These are phyloP conservation scores for Hamigera avellanea DNA, from an alignment of 495 filamentous ascomycete genomes.

Conservation along the genomic window DNA sequence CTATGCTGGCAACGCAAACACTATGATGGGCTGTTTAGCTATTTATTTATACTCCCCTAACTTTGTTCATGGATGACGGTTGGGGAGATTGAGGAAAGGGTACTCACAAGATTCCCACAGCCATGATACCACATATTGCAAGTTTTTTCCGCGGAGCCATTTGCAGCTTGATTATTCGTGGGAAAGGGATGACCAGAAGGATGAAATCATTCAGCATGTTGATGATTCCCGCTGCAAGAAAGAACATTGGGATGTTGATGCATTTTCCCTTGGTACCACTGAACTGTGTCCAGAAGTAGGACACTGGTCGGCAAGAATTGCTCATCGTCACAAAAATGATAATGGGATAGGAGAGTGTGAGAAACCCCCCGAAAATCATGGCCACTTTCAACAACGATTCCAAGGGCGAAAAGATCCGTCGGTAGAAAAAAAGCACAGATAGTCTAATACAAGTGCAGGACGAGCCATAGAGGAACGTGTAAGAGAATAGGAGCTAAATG, in stretches of 20 bases:
- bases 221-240: conserved; percentile 16
- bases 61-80: too few relatives aligned
- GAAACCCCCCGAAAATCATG: conserved; percentile 5
- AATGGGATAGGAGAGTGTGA: conserved; percentile 12
- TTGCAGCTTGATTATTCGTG: conserved; percentile 21
- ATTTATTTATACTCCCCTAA: too few relatives aligned
- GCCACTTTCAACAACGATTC: conserved; percentile 8
- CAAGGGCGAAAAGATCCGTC: conserved; percentile 18
- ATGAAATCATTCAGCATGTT: conserved; percentile 32
- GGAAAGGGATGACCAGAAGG: conserved; percentile 30
- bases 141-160: conserved; percentile 25
- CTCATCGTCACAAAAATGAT: conserved; percentile 11
- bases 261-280: conserved; percentile 11
- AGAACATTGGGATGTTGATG: conserved; percentile 16
- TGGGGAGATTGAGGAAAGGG: not conserved
- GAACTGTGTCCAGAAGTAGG: conserved; percentile 22
- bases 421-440: conserved; percentile 26
- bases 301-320: conserved; percentile 14
- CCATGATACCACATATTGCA: conserved; percentile 27
- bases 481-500: conserved; percentile 17
- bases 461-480: conserved; percentile 22
- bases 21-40: conserved; percentile 2
- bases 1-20: conserved; percentile 26
- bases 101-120: conserved; percentile 25
- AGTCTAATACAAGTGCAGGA: conserved; percentile 20